phyloP scores from a whole-genome alignment of 306 rosid genomes.

The Dicorynia guianensis region DNA sequence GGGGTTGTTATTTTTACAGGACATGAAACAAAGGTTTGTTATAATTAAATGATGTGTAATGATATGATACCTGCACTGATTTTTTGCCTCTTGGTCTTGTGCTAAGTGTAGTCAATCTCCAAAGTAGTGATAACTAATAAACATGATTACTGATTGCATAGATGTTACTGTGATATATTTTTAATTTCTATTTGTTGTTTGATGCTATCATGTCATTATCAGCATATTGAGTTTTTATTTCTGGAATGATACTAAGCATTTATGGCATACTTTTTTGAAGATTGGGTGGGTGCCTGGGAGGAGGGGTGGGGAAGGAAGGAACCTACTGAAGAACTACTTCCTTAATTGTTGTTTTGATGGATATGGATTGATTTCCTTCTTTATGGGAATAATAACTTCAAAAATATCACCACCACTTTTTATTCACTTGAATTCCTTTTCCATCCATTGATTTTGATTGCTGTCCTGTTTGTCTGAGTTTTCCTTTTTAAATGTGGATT shows the following conservation, averaged over 20 bases:
- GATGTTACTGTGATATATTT: background rate
- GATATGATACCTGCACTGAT: background rate
- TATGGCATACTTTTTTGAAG: conserved; percentile 8
- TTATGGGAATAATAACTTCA: background rate
- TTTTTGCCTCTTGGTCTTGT: conserved; percentile 13
- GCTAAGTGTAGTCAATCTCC: background rate
- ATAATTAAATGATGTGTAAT: conserved; percentile 32
- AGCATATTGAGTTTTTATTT: background rate
- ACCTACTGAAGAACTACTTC: background rate
- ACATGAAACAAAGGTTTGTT: conserved; percentile 91
- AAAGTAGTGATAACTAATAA: conserved; percentile 2
- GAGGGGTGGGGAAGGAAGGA: background rate
- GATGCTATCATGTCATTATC: background rate
- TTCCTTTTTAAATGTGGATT: background rate
- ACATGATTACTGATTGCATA: conserved; percentile 14
- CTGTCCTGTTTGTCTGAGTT: conserved; percentile 33
- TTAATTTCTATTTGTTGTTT: conserved; percentile 4
- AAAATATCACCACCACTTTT: conserved; percentile 10
- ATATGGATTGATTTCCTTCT: background rate
- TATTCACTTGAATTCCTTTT: background rate
- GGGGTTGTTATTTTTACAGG: conserved; percentile 94
- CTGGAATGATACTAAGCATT: background rate
- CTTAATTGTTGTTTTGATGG: conserved; percentile 13
- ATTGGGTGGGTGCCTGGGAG: no score
- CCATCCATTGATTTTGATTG: conserved; percentile 22